Evolutionary conservation across 1,139 yeast species (phyloP), one percentile per base, ranked within the genome.

Genomic region (Pichia sp.): DNA sequence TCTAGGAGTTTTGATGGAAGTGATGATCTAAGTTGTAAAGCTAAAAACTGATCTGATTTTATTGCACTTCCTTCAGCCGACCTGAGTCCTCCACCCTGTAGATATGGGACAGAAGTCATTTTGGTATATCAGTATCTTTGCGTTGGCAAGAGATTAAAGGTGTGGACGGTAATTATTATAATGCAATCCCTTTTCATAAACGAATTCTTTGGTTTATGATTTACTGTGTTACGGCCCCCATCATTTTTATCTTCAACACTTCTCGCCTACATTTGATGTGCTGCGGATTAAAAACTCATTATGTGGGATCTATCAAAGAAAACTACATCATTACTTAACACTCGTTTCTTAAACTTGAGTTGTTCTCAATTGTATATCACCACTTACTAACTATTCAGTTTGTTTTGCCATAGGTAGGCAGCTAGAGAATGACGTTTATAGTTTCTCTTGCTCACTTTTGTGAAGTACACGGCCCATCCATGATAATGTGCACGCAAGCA

Each of bases 381-480:
- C n/a, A n/a, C n/a, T n/a, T n/a, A n/a, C n/a, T n/a, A n/a, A n/a
- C n/a, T n/a, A n/a, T n/a, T n/a, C n/a, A n/a, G n/a, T n/a, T 26
- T 26, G 29, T 26, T 26, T 5, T 26, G 7, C 7, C 29, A 26
- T 4, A 26, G 29, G 5, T 2, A 26, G 29, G 29, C 5, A 26
- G 16, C 6, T 19, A 15, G 7, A 46, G 5, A 13, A 67, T 66
- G 69, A 59, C 67, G 23, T 71, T 67, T 55, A 77, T 79, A 55
- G 73, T 87, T 19, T 79, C 90, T 47, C 68, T 88, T 56, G 87
- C 90, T 0, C 96, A 88, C 65, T 89, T 88, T 67, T 89, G 96
- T 69, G 96, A 89, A 70, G 76, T 85, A 36, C 96, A 89, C 66
- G 96, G 96, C 0, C 96, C 96, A 0, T 77, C 85, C 16, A 78